Evolutionary conservation across 116 monocot species (phyloP).

Genomic region (Zostera marina): DNA sequence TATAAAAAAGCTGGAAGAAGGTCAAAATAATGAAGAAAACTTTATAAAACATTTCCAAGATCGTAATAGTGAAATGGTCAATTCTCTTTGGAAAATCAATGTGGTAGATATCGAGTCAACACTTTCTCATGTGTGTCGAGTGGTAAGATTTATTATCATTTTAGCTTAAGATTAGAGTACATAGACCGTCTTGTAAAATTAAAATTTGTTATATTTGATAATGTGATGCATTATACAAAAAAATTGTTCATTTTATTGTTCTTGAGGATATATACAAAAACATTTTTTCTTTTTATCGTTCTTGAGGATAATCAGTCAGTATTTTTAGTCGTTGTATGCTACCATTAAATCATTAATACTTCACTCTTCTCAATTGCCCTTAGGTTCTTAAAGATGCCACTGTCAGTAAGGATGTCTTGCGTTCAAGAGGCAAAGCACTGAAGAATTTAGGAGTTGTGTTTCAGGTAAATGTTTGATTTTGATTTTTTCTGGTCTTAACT

Average conservation of each 20-base stretch:
- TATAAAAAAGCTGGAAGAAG: conserved; percentile 41
- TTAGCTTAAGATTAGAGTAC: background rate
- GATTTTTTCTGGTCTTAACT: background rate
- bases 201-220: background rate
- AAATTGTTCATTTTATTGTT: background rate
- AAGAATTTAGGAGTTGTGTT: conserved; percentile 78
- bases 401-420: conserved; percentile 57
- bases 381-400: conserved; percentile 58
- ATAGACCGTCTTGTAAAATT: background rate
- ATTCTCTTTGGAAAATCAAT: conserved; percentile 85
- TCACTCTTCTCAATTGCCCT: conserved; percentile 7
- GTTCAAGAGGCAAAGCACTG: conserved; percentile 48
- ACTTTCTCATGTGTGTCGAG: conserved; percentile 61
- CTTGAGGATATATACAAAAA: background rate
- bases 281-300: conserved; percentile 1
- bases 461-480: conserved; percentile 29
- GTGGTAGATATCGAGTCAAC: conserved; percentile 83
- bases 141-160: conserved; percentile 24
- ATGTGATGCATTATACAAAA: background rate
- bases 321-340: background rate
- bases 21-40: conserved; percentile 35
- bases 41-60: conserved; percentile 44
- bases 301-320: background rate
- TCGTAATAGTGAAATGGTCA: conserved; percentile 69
- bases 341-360: background rate